Conservation (phyloP, 306 rosid genomes). For the Bauhinia variegata region DNA sequence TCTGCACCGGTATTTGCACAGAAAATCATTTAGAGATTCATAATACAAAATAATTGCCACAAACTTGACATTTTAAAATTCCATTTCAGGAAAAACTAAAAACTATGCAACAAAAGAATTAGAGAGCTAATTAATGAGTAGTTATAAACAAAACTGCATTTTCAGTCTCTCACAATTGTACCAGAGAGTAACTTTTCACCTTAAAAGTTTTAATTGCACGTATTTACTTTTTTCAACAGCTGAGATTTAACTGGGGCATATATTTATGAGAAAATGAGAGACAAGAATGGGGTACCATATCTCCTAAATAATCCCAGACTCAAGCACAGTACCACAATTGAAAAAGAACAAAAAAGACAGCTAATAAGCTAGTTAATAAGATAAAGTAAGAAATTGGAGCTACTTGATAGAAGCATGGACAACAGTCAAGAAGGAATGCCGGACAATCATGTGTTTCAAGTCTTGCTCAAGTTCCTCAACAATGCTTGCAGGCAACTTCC, state of each 20-base stretch:
- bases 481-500: slow-evolving; percentile 77
- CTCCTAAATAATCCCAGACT: neutral
- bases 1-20: slow-evolving; percentile 12
- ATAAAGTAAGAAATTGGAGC: slow-evolving; percentile 30
- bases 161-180: too few relatives aligned
- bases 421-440: slow-evolving; percentile 92
- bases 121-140: slow-evolving; percentile 12
- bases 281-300: too few relatives aligned
- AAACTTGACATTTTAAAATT: slow-evolving; percentile 14
- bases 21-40: slow-evolving; percentile 25
- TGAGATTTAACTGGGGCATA: too few relatives aligned
- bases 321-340: slow-evolving; percentile 10
- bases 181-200: too few relatives aligned
- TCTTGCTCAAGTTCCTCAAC: slow-evolving; percentile 94
- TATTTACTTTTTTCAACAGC: too few relatives aligned
- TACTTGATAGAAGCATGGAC: slow-evolving; percentile 99
- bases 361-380: slow-evolving; percentile 12
- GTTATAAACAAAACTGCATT: too few relatives aligned
- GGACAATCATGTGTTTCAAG: slow-evolving; percentile 88
- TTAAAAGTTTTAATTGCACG: too few relatives aligned
- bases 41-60: neutral
- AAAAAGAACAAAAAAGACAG: slow-evolving; percentile 12
- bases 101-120: slow-evolving; percentile 19
- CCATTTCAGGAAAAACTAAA: slow-evolving; percentile 3
- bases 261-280: too few relatives aligned